Evolutionary conservation across 139 green algal species (phyloP), one percentile per base, ranked within the genome.

Genomic region (Deuterostichococcus epilithicus): DNA sequence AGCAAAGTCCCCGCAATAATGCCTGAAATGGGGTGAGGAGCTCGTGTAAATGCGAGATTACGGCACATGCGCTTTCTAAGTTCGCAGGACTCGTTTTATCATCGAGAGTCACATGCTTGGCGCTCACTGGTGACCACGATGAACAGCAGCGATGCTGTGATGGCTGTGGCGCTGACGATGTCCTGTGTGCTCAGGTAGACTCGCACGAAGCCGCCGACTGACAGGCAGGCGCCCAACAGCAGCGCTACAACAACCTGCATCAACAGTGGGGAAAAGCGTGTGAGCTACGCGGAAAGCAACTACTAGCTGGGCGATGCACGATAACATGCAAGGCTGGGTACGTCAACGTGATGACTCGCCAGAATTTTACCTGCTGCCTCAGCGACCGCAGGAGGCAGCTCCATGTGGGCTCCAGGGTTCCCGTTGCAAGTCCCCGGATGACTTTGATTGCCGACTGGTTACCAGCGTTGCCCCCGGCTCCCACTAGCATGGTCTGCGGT

Each of bases 371-470:
- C 52, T 63, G 52, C 18, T 63, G 52, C 52, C 52, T 13, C 52
- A 63, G 52, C 10, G 52, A 63, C 52, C 52, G 10, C 52, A n/a
- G 18, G 18, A 63, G 18, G 52, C 52, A 63, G 52, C 28, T 20
- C 3, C 26, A 63, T 20, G 52, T 63, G 52, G 52, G 52, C 52
- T 63, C 52, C 52, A 63, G 18, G 18, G 3, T 20, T 3, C 52
- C 52, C 26, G 52, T 63, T 25, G 52, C 52, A 78, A 95, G 82
- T 0, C 90, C 90, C 1, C 93, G 74, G 63, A 97, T 97, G 73
- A 98, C 92, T 68, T 96, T 93, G 84, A 98, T 98, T 39, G 92
- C 91, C 5, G 76, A 88, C 85, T 98, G 94, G 82, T 97, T 97
- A 63, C 94, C 94, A 10, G 91, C 88, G 82, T 95, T 95, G 42